A percentile compares a stretch with the other conserved stretches of the same genome.
Evolutionary conservation across 306 rosid species (phyloP).

Genomic region (Canavalia gladiata): DNA sequence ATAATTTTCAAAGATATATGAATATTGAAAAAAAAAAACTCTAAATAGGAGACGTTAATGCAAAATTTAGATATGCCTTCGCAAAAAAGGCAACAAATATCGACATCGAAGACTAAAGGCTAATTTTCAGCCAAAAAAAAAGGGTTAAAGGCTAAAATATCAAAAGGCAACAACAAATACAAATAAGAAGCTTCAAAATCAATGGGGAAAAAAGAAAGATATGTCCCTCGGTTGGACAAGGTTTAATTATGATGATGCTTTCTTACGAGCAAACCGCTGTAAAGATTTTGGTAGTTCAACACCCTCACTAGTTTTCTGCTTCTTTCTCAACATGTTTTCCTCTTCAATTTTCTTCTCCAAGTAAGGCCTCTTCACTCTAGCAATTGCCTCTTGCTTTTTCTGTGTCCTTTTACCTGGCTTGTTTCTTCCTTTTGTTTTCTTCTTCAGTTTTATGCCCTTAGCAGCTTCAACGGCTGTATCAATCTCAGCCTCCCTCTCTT

Average conservation of each 20-base stretch:
- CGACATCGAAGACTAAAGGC: conserved; percentile 3
- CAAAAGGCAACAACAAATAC: conserved; percentile 31
- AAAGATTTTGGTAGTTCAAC: conserved; percentile 71
- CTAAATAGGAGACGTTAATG: not conserved
- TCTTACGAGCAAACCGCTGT: conserved; percentile 79
- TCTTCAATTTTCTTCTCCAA: conserved; percentile 72
- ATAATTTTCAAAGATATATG: not conserved
- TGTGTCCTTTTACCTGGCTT: conserved; percentile 69
- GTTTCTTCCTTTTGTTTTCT: conserved; percentile 90
- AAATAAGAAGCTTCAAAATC: conserved; percentile 18
- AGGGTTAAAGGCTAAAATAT: not conserved
- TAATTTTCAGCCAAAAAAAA: no score
- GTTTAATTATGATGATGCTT: conserved; percentile 52
- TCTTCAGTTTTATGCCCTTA: conserved; percentile 68
- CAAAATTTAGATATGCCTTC: conserved; percentile 42
- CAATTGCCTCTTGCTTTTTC: conserved; percentile 71
- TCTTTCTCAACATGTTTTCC: conserved; percentile 62
- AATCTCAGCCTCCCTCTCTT: conserved; percentile 72
- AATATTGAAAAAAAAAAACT: not conserved
- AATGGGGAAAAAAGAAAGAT: not conserved
- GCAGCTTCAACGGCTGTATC: conserved; percentile 76
- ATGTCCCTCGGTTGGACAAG: not conserved
- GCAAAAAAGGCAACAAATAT: conserved; percentile 16
- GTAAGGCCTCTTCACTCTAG: conserved; percentile 77
- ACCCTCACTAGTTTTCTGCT: conserved; percentile 62